Percentiles rank a stretch among this genome's conserved stretches.
Conservation (phyloP, 2,329 filamentous ascomycete species). For the Ophiostoma sp. region DNA sequence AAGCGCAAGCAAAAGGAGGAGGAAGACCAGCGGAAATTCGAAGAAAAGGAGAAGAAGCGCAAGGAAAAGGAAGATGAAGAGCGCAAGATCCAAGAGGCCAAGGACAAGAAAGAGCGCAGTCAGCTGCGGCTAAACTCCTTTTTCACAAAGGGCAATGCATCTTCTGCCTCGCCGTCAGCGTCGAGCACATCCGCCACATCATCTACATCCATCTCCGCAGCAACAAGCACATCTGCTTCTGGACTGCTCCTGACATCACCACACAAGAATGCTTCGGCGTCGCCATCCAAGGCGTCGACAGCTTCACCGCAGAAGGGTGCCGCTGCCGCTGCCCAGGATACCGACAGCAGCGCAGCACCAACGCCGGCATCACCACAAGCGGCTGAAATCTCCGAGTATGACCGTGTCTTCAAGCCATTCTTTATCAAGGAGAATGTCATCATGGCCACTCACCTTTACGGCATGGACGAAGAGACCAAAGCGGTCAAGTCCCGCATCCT, state of each 20-base stretch:
- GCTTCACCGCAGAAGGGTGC: conserved; percentile 32
- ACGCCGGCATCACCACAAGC: conserved; percentile 16
- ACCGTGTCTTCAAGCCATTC: conserved; percentile 73
- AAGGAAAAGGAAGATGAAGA: conserved; percentile 51
- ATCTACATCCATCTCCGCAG: neutral
- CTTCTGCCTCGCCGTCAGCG: neutral
- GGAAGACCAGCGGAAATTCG: conserved; percentile 31
- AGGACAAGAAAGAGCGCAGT: conserved; percentile 47
- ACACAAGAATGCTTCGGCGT: neutral
- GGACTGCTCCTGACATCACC: conserved; percentile 5
- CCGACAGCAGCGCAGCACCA: neutral
- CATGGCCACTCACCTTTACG: conserved; percentile 57
- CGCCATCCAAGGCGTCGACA: conserved; percentile 13
- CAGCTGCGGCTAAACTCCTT: conserved; percentile 46
- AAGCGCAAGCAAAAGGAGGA: conserved; percentile 40
- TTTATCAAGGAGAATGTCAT: conserved; percentile 67
- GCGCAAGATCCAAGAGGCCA: conserved; percentile 38
- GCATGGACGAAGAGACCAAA: conserved; percentile 54
- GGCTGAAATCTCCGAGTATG: conserved; percentile 49
- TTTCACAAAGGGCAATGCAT: conserved; percentile 36
- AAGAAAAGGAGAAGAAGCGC: conserved; percentile 44
- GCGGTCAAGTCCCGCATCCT: conserved; percentile 48
- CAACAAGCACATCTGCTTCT: conserved; percentile 8
- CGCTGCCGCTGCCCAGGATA: conserved; percentile 9
- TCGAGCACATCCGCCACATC: conserved; percentile 24